These are phyloP conservation scores for Solanum sparsipilum DNA, from an alignment of 257 asterid genomes.

Conservation along the genomic window DNA sequence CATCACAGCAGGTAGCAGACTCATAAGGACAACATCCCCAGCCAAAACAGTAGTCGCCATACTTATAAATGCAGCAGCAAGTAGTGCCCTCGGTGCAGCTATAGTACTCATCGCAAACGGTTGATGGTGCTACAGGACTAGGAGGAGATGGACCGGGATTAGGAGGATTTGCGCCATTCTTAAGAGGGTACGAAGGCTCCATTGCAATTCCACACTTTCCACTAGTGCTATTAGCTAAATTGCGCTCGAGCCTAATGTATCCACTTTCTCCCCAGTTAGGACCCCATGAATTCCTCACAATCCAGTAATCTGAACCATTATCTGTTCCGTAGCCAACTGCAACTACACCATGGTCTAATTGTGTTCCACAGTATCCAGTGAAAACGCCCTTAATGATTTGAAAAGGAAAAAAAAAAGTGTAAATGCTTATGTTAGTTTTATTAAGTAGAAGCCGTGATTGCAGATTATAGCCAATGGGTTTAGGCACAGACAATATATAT, in stretches of 20 bases:
- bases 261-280: constrained; percentile 77
- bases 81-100: constrained; percentile 62
- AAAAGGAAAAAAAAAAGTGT: not conserved
- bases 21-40: constrained; percentile 96
- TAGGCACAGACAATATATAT: not conserved
- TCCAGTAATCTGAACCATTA: constrained; percentile 63
- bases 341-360: constrained; percentile 77
- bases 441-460: not conserved
- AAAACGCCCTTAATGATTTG: constrained; percentile 55
- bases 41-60: constrained; percentile 43
- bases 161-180: constrained; percentile 69
- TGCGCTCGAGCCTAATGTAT: constrained; percentile 66
- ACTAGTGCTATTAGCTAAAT: constrained; percentile 25
- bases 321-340: constrained; percentile 80
- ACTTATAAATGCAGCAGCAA: constrained; percentile 67
- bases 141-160: constrained; percentile 89
- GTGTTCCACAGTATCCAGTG: constrained; percentile 63
- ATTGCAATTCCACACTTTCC: constrained; percentile 89
- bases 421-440: not conserved
- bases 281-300: constrained; percentile 89
- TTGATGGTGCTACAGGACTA: constrained; percentile 55
- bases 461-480: not conserved
- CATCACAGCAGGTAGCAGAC: constrained; percentile 88
- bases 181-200: constrained; percentile 77
- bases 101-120: constrained; percentile 55